These are phyloP conservation scores for Triticum monococcum DNA, from an alignment of 176 grass and related monocot species.

Conservation along the genomic window DNA sequence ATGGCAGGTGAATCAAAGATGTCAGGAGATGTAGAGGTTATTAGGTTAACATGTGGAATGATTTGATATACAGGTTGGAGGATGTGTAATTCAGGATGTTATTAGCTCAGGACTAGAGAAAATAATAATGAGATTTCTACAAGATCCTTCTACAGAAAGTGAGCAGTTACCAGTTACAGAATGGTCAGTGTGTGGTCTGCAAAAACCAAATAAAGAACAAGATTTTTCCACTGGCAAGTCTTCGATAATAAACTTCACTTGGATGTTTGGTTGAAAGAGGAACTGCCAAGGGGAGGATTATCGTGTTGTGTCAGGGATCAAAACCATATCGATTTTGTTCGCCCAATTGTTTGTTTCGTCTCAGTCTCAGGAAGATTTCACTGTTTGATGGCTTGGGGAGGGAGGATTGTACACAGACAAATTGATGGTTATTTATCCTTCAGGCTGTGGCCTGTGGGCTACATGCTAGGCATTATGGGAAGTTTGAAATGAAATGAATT, in stretches of 20 bases:
- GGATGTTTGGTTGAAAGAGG: not conserved
- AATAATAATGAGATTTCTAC: not conserved
- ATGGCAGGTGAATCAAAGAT: not conserved
- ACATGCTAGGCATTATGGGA: not conserved
- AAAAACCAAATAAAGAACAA: not conserved
- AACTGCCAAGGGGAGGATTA: not conserved
- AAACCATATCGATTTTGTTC: not conserved
- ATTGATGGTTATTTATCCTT: not conserved
- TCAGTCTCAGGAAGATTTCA: conserved; percentile 5
- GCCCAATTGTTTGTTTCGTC: not conserved
- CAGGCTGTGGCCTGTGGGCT: not conserved
- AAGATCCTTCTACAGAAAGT: not conserved
- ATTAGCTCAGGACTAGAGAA: not conserved
- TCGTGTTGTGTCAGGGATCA: not conserved
- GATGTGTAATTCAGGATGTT: not conserved
- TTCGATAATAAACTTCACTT: not conserved
- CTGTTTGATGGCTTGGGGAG: not conserved
- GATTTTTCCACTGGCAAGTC: not conserved
- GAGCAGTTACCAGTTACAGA: not conserved
- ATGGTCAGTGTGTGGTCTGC: not conserved
- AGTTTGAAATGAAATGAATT: not conserved
- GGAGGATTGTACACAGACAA: not conserved
- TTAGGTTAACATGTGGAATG: not conserved
- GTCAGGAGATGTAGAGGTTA: not conserved
- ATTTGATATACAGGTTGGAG: not conserved